Percentiles rank a stretch among this genome's conserved stretches.
These are phyloP conservation scores for Chenopodium quinoa DNA, from an alignment of 148 eudicot species.

Conservation along the genomic window DNA sequence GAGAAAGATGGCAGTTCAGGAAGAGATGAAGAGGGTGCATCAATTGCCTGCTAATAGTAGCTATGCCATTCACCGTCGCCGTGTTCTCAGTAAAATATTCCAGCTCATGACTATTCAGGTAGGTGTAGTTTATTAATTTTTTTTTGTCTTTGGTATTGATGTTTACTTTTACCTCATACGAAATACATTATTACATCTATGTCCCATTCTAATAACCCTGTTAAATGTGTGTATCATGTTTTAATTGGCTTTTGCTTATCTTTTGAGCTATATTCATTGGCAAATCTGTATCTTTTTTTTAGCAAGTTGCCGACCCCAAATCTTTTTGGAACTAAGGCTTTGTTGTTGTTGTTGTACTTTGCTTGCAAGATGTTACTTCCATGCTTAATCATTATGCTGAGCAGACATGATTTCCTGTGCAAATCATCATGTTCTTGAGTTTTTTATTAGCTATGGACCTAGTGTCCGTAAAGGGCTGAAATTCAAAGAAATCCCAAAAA, in stretches of 20 bases:
- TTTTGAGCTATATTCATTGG: neutral
- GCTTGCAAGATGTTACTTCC: neutral
- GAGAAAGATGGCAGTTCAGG: conserved; percentile 54
- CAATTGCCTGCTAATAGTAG: conserved; percentile 67
- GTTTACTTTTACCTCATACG: neutral
- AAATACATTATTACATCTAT: too few species aligned
- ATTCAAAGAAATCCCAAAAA: neutral
- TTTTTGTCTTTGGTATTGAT: neutral
- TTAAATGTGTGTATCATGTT: neutral
- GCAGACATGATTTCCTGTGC: neutral
- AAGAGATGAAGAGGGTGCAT: conserved; percentile 66
- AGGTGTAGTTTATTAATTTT: neutral
- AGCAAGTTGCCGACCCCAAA: too few species aligned
- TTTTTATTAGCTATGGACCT: neutral
- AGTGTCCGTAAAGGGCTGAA: neutral
- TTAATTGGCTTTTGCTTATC: neutral
- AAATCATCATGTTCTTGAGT: neutral
- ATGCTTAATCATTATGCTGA: neutral
- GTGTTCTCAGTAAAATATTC: conserved; percentile 71
- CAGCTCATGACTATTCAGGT: conserved; percentile 83
- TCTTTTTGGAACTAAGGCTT: too few species aligned
- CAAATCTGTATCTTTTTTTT: neutral
- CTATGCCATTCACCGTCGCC: conserved; percentile 71
- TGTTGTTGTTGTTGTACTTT: neutral
- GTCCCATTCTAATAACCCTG: neutral